Evolutionary conservation across 164 flowering plant species (phyloP).

Genomic region (Magnolia changhungtana): DNA sequence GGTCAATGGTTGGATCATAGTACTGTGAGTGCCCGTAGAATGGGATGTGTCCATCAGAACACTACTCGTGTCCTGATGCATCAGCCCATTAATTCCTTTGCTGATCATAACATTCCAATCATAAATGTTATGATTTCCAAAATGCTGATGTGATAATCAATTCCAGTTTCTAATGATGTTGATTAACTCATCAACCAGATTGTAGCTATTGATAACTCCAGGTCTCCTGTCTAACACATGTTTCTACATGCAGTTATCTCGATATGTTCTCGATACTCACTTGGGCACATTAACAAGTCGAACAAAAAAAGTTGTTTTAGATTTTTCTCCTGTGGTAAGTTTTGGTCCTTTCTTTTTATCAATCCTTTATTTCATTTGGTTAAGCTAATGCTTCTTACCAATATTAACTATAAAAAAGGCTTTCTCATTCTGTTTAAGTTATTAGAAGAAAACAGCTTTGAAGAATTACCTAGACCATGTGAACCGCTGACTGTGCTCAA

Average conservation of each 20-base stretch:
- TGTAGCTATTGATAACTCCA: background rate
- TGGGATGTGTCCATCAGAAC: too few species aligned
- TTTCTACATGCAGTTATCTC: conserved; percentile 22
- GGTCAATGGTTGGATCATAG: too few species aligned
- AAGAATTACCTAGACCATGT: too few species aligned
- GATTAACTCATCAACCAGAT: too few species aligned
- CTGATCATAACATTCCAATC: background rate
- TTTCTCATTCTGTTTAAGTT: too few species aligned
- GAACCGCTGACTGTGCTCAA: too few species aligned
- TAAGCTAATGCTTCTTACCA: background rate
- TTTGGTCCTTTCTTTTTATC: background rate
- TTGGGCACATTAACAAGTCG: conserved; percentile 27
- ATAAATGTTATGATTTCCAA: too few species aligned
- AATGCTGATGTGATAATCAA: too few species aligned
- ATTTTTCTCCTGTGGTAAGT: conserved; percentile 29
- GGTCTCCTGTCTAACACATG: background rate
- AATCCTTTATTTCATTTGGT: background rate
- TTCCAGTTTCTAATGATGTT: too few species aligned
- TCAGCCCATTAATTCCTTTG: background rate
- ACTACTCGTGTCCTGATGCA: background rate
- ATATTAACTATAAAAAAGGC: background rate
- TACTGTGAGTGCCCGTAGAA: too few species aligned
- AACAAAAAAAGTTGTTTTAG: conserved; percentile 20
- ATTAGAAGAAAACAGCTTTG: too few species aligned
- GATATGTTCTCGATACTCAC: conserved; percentile 23